Conservation (phyloP, 257 asterid genomes). For the Eucommia ulmoides region DNA sequence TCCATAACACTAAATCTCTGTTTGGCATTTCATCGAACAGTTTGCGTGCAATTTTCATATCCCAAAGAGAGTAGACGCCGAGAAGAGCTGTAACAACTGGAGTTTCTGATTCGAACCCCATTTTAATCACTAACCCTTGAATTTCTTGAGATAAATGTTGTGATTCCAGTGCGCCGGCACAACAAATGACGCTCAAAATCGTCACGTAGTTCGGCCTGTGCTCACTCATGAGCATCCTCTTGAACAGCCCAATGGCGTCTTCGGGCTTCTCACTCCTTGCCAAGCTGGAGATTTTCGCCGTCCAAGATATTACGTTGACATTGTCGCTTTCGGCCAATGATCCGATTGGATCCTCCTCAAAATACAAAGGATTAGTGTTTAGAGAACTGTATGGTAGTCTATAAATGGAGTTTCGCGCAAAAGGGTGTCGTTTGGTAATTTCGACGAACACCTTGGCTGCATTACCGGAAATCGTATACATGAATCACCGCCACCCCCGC, state of each 20-base stretch:
- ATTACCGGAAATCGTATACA: constrained; percentile 8
- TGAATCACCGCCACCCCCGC: too few species aligned
- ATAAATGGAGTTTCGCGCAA: constrained; percentile 10
- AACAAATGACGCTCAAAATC: constrained; percentile 35
- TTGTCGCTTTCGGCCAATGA: constrained; percentile 25
- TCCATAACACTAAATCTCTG: constrained; percentile 57
- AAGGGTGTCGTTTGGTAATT: constrained; percentile 28
- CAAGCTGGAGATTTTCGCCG: constrained; percentile 41
- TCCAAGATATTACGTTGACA: constrained; percentile 36
- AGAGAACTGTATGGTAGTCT: constrained; percentile 14
- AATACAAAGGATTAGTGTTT: constrained; percentile 9
- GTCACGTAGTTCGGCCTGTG: constrained; percentile 52
- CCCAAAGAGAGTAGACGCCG: constrained; percentile 55
- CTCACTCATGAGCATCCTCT: constrained; percentile 33
- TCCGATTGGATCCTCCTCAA: constrained; percentile 21
- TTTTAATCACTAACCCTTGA: constrained; percentile 46
- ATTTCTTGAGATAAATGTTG: constrained; percentile 21
- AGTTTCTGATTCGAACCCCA: constrained; percentile 40
- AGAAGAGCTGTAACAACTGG: constrained; percentile 54
- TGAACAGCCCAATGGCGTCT: constrained; percentile 54
- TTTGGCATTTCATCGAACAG: constrained; percentile 25
- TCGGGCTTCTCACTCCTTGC: constrained; percentile 36
- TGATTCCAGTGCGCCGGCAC: constrained; percentile 24
- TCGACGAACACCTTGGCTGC: constrained; percentile 49
- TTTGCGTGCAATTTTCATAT: constrained; percentile 27